These are phyloP conservation scores for Trichophyton schoenleinii DNA, from an alignment of 2,329 filamentous ascomycete genomes.

Conservation along the genomic window DNA sequence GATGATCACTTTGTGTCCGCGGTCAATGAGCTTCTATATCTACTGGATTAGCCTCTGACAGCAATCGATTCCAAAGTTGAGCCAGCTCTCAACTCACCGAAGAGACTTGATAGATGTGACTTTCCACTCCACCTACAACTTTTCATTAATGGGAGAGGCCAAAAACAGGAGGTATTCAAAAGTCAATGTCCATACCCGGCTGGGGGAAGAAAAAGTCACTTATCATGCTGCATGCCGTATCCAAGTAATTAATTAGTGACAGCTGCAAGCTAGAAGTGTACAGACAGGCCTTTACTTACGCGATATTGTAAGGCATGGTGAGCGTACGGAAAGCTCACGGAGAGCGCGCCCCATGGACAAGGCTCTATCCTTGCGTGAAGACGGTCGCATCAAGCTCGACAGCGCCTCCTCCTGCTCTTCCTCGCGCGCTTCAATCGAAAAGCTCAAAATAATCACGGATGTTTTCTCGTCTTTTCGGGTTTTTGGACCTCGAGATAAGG, in stretches of 20 bases:
- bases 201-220: slow-evolving; percentile 99
- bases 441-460: not conserved
- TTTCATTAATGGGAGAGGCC: not conserved
- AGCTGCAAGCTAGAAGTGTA: not conserved
- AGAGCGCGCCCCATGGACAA: not conserved
- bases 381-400: not conserved
- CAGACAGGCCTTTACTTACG: slow-evolving; percentile 34
- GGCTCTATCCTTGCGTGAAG: not conserved
- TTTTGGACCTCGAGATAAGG: not conserved
- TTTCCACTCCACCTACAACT: slow-evolving; percentile 66
- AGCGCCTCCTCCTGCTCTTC: not conserved
- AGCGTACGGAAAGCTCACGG: not conserved
- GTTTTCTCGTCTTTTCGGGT: not conserved
- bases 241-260: slow-evolving; percentile 17
- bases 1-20: slow-evolving; percentile 94
- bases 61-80: not conserved
- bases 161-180: not conserved
- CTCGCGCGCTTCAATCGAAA: no score
- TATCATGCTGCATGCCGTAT: slow-evolving; percentile 54
- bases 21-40: slow-evolving; percentile 74
- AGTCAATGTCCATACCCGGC: slow-evolving; percentile 44
- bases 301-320: slow-evolving; percentile 57
- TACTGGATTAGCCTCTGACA: not conserved
- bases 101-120: slow-evolving; percentile 95
- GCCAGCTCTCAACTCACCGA: slow-evolving; percentile 36